Conservation (phyloP, 1,284 basidiomycete genomes). For the Phylloboletellus chloephorus region DNA sequence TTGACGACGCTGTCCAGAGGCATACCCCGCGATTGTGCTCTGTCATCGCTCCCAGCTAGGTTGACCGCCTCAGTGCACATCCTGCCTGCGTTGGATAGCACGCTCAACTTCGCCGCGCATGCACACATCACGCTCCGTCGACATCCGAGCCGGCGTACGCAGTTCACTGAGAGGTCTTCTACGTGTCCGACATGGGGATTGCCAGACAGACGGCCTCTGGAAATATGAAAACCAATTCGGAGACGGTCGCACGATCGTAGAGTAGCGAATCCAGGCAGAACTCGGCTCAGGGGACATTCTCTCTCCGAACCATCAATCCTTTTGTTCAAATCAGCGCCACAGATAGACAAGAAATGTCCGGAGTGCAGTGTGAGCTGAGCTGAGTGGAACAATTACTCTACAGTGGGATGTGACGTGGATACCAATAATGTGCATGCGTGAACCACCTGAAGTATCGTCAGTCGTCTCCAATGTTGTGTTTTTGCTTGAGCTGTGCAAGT, state of each 20-base stretch:
- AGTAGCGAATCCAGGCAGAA: slow-evolving; percentile 22
- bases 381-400: slow-evolving; percentile 10
- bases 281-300: slow-evolving; percentile 6
- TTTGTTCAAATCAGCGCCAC: slow-evolving; percentile 37
- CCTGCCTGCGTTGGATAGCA: slow-evolving; percentile 31
- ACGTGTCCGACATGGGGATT: slow-evolving; percentile 28
- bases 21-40: too few species aligned
- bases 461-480: slow-evolving; percentile 74
- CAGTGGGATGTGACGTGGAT: slow-evolving; percentile 5
- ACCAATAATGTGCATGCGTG: slow-evolving; percentile 1
- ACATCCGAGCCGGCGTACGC: too few species aligned
- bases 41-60: too few species aligned
- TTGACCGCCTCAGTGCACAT: slow-evolving; percentile 11
- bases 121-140: slow-evolving; percentile 37
- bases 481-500: slow-evolving; percentile 80
- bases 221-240: slow-evolving; percentile 27
- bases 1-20: too few species aligned
- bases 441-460: slow-evolving; percentile 31
- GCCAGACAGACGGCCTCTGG: slow-evolving; percentile 18
- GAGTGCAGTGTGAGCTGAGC: slow-evolving; percentile 22
- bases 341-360: slow-evolving; percentile 32
- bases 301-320: too few species aligned
- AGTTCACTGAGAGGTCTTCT: slow-evolving; percentile 20
- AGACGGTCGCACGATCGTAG: slow-evolving; percentile 28
- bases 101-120: slow-evolving; percentile 30